Evolutionary conservation across 1,284 basidiomycete genomes (phyloP), one percentile per base, ranked within the genome.

Genomic region (Tylopilus sp.): DNA sequence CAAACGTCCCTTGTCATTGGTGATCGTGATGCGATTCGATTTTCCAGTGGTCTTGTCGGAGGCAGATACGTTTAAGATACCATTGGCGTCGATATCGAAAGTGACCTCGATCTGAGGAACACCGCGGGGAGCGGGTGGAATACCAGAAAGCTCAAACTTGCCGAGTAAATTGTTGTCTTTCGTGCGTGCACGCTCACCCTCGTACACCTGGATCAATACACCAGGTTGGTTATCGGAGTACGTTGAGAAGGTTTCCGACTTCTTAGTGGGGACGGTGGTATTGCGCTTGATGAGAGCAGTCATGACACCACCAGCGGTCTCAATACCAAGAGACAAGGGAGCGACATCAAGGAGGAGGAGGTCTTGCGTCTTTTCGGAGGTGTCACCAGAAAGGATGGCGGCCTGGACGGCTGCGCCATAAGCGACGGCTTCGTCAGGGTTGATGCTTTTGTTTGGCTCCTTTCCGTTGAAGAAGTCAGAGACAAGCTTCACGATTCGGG

Each of bases 401-500:
- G 94, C 96, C 78, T 99, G 97, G 64, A 99, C 96, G 57, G 97
- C 95, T 59, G 96, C 97, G 80, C 97, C 97, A 74, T 97, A 97
- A 34, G 97, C 96, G 59, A 99, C 96, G 54, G 97, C 97, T 78
- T 99, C 97, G 65, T 99, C 96, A 55, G 97, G 97, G 86, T 99
- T 99, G 82, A 99, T 99, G 71, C 82, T 88, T 79, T 91, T 91
- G 81, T 91, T 92, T 66, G 89, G 91, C 77, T 94, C 90, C 78
- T 93, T 92, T 71, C 95, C 94, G 71, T 93, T 93, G 85, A 98
- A 99, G 83, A 93, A 96, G 78, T 98, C 95, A 52, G 92, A 95
- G 44, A 99, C 92, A 68, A 97, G 89, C 78, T 97, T 95, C 74
- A 96, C 88, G 67, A 98, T 90, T 75, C 92, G 90, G 61, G 96